Percentiles rank a stretch among this genome's conserved stretches.
These are phyloP conservation scores for Manihot esculenta DNA, from an alignment of 441 rosid species.

Conservation along the genomic window DNA sequence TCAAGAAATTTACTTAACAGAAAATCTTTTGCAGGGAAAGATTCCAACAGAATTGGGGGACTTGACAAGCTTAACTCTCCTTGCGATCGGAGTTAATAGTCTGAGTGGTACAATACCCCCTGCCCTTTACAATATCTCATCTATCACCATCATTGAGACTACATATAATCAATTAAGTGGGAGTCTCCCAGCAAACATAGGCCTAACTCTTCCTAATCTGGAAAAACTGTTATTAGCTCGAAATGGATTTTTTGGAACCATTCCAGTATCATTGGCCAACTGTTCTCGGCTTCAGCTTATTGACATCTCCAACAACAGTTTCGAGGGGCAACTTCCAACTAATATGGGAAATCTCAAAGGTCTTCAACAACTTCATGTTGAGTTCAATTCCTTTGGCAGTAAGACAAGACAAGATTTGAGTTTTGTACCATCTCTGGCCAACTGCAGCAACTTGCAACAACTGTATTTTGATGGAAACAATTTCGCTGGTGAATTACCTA, in stretches of 20 bases:
- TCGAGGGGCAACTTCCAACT: background rate
- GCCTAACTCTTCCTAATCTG: constrained; percentile 12
- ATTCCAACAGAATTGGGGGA: constrained; percentile 6
- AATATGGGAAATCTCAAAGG: background rate
- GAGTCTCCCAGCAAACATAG: constrained; percentile 1
- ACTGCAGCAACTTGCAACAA: background rate
- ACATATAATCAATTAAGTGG: background rate
- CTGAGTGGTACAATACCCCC: constrained; percentile 13
- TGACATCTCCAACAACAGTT: background rate
- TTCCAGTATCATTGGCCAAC: background rate
- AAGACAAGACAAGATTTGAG: background rate
- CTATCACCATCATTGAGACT: background rate
- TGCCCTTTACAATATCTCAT: constrained; percentile 3
- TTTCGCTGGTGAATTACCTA: constrained; percentile 13
- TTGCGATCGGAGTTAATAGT: background rate
- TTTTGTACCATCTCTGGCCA: background rate
- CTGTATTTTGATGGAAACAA: background rate
- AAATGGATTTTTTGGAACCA: background rate
- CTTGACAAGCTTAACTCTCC: background rate
- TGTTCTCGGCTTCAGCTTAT: background rate
- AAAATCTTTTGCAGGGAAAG: background rate
- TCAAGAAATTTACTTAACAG: background rate
- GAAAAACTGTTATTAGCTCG: background rate
- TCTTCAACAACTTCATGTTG: background rate
- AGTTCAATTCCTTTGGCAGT: background rate